Evolutionary conservation across 805 yeast species (phyloP).

Genomic region (Deakozyma indianensis): DNA sequence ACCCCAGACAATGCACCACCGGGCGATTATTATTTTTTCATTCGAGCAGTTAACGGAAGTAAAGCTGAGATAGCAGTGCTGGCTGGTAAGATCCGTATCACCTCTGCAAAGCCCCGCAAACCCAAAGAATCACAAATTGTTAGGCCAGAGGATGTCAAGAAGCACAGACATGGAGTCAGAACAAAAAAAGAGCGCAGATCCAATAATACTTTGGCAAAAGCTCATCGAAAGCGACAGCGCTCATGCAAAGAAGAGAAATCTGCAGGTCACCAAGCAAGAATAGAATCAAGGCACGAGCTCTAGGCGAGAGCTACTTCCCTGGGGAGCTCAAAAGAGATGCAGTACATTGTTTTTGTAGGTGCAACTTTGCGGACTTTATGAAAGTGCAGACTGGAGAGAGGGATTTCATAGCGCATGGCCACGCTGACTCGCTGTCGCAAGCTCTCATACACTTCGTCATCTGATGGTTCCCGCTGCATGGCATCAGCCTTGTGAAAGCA

Average conservation of each 20-base stretch:
- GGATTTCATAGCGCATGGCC: slow-evolving; percentile 31
- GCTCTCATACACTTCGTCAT: slow-evolving; percentile 53
- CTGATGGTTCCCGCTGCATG: slow-evolving; percentile 54
- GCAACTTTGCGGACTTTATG: slow-evolving; percentile 90
- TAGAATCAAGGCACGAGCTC: not conserved
- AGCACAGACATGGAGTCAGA: too few relatives aligned
- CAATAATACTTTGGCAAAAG: too few relatives aligned
- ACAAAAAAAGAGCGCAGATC: too few relatives aligned
- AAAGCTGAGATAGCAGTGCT: not conserved
- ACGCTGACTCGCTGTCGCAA: slow-evolving; percentile 41
- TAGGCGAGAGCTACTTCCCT: slow-evolving; percentile 21
- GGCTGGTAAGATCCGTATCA: not conserved
- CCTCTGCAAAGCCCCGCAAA: too few relatives aligned
- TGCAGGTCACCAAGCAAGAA: too few relatives aligned
- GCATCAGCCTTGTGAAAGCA: slow-evolving; percentile 86
- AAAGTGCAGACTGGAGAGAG: slow-evolving; percentile 36
- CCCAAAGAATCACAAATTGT: too few relatives aligned
- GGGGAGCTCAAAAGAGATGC: slow-evolving; percentile 62
- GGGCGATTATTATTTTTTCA: not conserved
- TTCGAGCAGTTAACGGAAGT: not conserved
- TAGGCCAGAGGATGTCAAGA: too few relatives aligned
- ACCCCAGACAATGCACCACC: not conserved
- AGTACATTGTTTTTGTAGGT: slow-evolving; percentile 93
- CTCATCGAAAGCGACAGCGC: too few relatives aligned
- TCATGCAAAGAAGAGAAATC: too few relatives aligned